A percentile compares a stretch with the other conserved stretches of the same genome.
Evolutionary conservation across 257 asterid genomes (phyloP).

Genomic region (Knoxia roxburghii): DNA sequence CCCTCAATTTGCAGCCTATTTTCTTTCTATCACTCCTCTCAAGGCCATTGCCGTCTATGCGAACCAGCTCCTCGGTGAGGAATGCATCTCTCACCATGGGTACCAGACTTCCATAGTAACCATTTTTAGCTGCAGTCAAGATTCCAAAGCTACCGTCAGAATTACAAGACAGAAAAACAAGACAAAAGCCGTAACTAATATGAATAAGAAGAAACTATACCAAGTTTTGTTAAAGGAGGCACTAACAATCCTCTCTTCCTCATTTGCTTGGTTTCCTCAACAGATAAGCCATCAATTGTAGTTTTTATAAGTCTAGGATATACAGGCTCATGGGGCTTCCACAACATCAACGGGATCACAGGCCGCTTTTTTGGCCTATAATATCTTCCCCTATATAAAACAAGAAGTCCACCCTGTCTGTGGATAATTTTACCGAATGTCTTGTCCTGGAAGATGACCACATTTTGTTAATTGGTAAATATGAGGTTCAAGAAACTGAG

Average conservation of each 20-base stretch:
- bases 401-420: constrained; percentile 64
- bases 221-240: constrained; percentile 73
- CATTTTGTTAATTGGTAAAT: constrained; percentile 4
- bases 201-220: constrained; percentile 31
- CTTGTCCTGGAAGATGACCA: constrained; percentile 53
- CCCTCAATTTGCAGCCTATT: constrained; percentile 80
- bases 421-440: constrained; percentile 75
- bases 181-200: constrained; percentile 2
- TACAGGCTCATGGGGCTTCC: constrained; percentile 97
- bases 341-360: constrained; percentile 71
- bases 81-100: constrained; percentile 94
- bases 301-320: constrained; percentile 87
- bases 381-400: constrained; percentile 77
- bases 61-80: constrained; percentile 66
- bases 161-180: constrained; percentile 7
- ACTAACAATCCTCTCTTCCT: constrained; percentile 66
- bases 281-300: constrained; percentile 74
- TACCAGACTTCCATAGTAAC: constrained; percentile 84
- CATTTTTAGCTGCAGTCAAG: constrained; percentile 68
- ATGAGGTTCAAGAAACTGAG: neutral
- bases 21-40: constrained; percentile 77
- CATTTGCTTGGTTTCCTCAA: constrained; percentile 83
- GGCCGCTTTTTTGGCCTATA: constrained; percentile 58
- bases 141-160: neutral
- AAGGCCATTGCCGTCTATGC: constrained; percentile 84